Evolutionary conservation across 192 early-diverging fungal species (phyloP).

Genomic region (Coemansia nantahalensis): DNA sequence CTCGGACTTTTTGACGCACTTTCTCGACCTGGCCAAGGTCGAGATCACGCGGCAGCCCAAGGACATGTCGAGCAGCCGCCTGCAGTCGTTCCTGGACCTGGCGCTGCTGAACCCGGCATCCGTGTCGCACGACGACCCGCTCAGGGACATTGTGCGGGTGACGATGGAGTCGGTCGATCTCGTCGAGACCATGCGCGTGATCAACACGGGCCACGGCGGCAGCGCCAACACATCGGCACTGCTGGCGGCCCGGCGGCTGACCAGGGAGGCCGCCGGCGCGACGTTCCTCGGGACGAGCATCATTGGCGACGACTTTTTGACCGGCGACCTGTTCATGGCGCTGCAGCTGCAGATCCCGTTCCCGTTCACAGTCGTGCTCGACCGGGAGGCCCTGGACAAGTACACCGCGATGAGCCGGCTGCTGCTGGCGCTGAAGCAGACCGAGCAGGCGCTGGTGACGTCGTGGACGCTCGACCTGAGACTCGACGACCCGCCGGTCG

Average conservation of each 20-base stretch:
- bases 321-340: conserved; percentile 77
- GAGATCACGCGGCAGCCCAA: conserved; percentile 50
- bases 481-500: conserved; percentile 30
- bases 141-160: conserved; percentile 84
- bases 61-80: conserved; percentile 63
- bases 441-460: conserved; percentile 75
- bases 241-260: background rate
- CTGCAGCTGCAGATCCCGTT: conserved; percentile 83
- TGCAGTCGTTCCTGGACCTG: conserved; percentile 86
- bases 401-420: conserved; percentile 92
- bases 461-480: conserved; percentile 64
- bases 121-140: conserved; percentile 71
- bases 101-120: conserved; percentile 85
- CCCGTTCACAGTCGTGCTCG: conserved; percentile 87
- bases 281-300: conserved; percentile 21
- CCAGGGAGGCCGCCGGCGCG: conserved; percentile 1
- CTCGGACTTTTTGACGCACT: conserved; percentile 91
- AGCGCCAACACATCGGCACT: background rate
- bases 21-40: conserved; percentile 79
- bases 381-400: conserved; percentile 76
- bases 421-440: conserved; percentile 82
- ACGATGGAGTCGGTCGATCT: conserved; percentile 71
- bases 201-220: conserved; percentile 7
- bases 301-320: conserved; percentile 31
- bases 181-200: conserved; percentile 42